Evolutionary conservation across 306 rosid species (phyloP).

Genomic region (Senna tora): DNA sequence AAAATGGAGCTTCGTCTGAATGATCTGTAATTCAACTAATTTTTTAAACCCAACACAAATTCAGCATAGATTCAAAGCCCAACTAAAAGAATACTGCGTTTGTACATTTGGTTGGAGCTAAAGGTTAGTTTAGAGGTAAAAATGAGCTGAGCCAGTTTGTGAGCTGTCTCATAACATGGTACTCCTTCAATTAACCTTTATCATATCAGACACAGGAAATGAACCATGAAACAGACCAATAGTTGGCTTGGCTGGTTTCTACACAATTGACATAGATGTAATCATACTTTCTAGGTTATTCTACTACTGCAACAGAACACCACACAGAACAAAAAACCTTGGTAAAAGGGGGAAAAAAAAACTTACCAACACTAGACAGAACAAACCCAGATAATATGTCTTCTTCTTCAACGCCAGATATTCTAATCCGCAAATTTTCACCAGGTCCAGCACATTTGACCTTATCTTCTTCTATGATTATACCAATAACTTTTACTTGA

Average conservation of each 20-base stretch:
- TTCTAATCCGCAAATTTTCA: conserved; percentile 85
- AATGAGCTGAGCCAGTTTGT: neutral
- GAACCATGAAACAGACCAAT: conserved; percentile 22
- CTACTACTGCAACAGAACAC: neutral
- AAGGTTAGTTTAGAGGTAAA: neutral
- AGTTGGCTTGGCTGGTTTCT: neutral
- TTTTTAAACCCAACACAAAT: neutral
- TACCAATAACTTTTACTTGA: conserved; percentile 73
- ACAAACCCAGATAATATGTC: conserved; percentile 80
- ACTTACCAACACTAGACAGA: conserved; percentile 80
- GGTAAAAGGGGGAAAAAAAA: neutral
- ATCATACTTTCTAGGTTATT: neutral
- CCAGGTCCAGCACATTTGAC: conserved; percentile 96
- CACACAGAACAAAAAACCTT: neutral
- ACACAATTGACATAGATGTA: conserved; percentile 10
- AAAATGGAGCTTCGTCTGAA: neutral
- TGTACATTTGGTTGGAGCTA: conserved; percentile 3
- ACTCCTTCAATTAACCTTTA: neutral
- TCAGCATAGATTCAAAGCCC: neutral
- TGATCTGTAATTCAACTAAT: conserved; percentile 7
- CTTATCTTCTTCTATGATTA: conserved; percentile 70
- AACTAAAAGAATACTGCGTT: neutral
- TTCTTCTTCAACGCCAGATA: conserved; percentile 89
- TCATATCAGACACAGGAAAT: conserved; percentile 20
- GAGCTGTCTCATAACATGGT: conserved; percentile 15